Evolutionary conservation across 2,329 filamentous ascomycete species (phyloP), one percentile per base, ranked within the genome.

Genomic region (Aspergillus fijiensis): DNA sequence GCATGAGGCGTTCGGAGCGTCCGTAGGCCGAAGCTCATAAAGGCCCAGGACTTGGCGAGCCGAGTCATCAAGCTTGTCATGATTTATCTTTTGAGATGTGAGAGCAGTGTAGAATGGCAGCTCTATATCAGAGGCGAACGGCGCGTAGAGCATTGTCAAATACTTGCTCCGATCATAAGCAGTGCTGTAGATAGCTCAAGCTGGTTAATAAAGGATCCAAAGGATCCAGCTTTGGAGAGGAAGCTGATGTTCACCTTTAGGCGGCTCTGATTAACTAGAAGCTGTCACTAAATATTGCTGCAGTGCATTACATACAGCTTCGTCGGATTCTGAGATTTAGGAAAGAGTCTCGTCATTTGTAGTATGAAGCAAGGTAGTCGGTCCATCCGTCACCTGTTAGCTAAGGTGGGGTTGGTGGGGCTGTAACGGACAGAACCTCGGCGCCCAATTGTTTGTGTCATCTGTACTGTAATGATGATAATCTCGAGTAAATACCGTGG

Each of bases 11-110:
- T 89, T 88, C 0, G 91, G 87, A 45, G 87, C 79, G 67, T 91
- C 89, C 48, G 82, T 81, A 11, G 87, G 81, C 49, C 89, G 89
- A 66, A 95, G 87, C 77, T 97, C 92, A 75, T 99, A 99, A 49
- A 96, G 79, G 4, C 95, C 95, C 31, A 96, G 83, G 2, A 98
- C 84, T 61, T 89, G 88, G 49, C 94, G 90, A 25, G 92, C 90
- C 10, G 93, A 96, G 76, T 96, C 94, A 79, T 97, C 91, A 55
- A 99, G 90, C 79, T 93, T 96, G 80, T 97, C 95, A 84, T 96
- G 89, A 75, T 98, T 92, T 74, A 99, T 92, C 79, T 99, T 99
- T 66, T 89, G 90, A 5, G 89, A 87, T 61, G 96, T 95, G n/a
- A 99, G 85, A 5, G 92, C 89, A 50, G 91, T 89, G 75, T 97